A percentile compares a stretch with the other conserved stretches of the same genome.
Conservation (phyloP, 139 green algal genomes). For the Auxenochlorella pyrenoidosa region DNA sequence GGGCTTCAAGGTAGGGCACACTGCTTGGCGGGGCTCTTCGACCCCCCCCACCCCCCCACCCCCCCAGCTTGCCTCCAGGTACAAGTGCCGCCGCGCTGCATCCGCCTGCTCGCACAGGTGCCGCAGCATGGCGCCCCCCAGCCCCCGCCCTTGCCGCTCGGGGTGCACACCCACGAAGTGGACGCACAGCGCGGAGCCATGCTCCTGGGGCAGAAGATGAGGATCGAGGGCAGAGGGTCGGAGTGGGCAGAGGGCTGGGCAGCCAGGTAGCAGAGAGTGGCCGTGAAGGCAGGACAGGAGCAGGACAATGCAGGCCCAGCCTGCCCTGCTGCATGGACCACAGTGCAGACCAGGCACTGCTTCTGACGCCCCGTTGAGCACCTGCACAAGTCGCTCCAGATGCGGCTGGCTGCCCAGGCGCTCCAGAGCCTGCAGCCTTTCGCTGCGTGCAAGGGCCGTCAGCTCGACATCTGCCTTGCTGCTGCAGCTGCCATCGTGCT, state of each 20-base stretch:
- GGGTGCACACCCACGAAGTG: slow-evolving; percentile 8
- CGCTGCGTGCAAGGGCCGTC: not conserved
- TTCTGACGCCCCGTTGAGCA: not conserved
- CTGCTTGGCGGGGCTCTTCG: too few relatives aligned
- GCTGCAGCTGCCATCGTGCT: not conserved
- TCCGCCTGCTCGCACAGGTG: slow-evolving; percentile 5
- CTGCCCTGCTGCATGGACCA: too few relatives aligned
- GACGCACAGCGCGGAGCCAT: slow-evolving; percentile 14
- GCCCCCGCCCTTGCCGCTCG: not conserved
- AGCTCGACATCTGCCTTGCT: not conserved
- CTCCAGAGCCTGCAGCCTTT: not conserved
- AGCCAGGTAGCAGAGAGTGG: too few relatives aligned
- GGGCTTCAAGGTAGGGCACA: too few relatives aligned
- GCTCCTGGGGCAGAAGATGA: not conserved
- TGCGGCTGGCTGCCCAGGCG: not conserved
- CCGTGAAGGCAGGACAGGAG: too few relatives aligned
- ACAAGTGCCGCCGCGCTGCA: not conserved
- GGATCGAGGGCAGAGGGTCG: too few relatives aligned
- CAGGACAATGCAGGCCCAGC: too few relatives aligned
- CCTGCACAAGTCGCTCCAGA: not conserved
- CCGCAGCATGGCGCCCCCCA: slow-evolving; percentile 6
- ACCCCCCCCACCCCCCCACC: too few relatives aligned
- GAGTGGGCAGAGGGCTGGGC: not conserved
- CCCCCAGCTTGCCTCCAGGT: not conserved
- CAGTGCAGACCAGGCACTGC: too few relatives aligned